Base-by-base conservation (phyloP, 2,329 filamentous ascomycete genomes). In the Paracoccidioides brasiliensis region DNA sequence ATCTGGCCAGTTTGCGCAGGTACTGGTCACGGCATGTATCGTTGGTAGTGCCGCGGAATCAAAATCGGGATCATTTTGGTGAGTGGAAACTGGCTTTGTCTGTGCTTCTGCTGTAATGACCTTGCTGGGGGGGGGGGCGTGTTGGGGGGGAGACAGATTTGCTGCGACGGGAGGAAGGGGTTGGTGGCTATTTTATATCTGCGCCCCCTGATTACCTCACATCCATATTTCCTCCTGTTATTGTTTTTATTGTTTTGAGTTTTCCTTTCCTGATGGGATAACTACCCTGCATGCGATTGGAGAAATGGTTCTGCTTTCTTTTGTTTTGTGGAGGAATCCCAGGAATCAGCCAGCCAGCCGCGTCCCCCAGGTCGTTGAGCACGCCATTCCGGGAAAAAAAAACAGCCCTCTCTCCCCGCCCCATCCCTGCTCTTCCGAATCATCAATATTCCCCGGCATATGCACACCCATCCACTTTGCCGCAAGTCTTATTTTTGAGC, bases 1-100 rank as follows among this genome's bases (percentile, higher is more conserved):
- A 1, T 67, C 75, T 14, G 81, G 83, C 32, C 77, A 81, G 61
- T 88, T 90, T 72, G 74, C 82, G 56, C 81, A 91, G 64, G 80
- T 97, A 44, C 93, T 98, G 71, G 88, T 85, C 59, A 84, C 95
- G 70, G n/a, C 57, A 72, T 60, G 66, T 74, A 6, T 65, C 64
- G 4, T 49, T 73, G 58, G 68, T 65, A 0, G 70, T 73, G 12
- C 60, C 69, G 9, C 69, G 71, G 52, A 70, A 70, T 57, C 69
- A 64, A 32, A 72, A 72, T 59, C 65, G 71, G 3, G 71, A 74
- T 61, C 67, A 74, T 61, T 70, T 70, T 55, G 71, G 71, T 73
- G 59, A 55, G 64, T 62, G 12, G 32, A 8, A 5, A 30, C 37
- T 5, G 6, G 14, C 32, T 28, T 33, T 52, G 9, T 41, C 2